These are phyloP conservation scores for Daphne laureola DNA, from an alignment of 441 rosid genomes.

Conservation along the genomic window DNA sequence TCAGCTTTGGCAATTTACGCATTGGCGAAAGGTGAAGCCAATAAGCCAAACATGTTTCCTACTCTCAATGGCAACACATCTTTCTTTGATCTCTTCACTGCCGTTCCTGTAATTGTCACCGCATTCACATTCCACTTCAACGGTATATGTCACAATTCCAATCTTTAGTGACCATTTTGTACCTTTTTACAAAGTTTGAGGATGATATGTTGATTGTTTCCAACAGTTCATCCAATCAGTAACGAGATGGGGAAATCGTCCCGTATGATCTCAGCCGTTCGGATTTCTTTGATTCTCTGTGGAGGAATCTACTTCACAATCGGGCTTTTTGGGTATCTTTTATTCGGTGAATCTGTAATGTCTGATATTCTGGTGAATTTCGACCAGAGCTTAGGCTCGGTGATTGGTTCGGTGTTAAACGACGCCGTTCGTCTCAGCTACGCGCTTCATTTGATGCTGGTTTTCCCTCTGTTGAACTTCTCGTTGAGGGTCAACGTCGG, in stretches of 20 bases:
- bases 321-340: constrained; percentile 70
- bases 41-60: constrained; percentile 56
- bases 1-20: constrained; percentile 60
- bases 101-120: constrained; percentile 78
- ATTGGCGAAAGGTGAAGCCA: constrained; percentile 50
- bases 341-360: constrained; percentile 69
- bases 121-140: constrained; percentile 91
- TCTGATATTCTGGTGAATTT: constrained; percentile 71
- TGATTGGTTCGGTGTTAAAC: constrained; percentile 44
- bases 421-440: constrained; percentile 65
- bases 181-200: neutral
- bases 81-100: constrained; percentile 70
- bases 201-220: constrained; percentile 6
- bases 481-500: constrained; percentile 59
- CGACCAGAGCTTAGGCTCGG: constrained; percentile 42
- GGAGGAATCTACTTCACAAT: constrained; percentile 50
- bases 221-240: constrained; percentile 73
- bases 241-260: constrained; percentile 60
- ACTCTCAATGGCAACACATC: constrained; percentile 32
- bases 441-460: constrained; percentile 72
- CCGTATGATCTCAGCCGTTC: constrained; percentile 49
- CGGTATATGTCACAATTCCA: constrained; percentile 32
- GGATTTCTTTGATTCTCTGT: constrained; percentile 53
- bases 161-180: constrained; percentile 3
- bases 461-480: constrained; percentile 78